These are phyloP conservation scores for Gracilaria gracilis DNA, from an alignment of 23 red algal species.

Conservation along the genomic window DNA sequence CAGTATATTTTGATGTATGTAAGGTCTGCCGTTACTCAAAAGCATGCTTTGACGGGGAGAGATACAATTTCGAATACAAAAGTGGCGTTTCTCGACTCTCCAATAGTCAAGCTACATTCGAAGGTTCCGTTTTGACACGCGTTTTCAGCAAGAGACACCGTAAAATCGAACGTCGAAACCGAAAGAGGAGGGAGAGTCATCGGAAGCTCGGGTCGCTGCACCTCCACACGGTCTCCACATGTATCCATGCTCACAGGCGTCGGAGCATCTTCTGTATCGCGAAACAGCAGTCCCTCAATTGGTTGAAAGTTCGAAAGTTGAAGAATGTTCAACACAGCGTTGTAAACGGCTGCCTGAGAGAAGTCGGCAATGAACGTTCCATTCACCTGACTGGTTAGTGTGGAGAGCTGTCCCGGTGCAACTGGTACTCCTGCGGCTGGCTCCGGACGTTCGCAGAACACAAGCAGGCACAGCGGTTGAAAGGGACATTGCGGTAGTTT, in stretches of 20 bases:
- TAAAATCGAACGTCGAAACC: constrained; percentile 2
- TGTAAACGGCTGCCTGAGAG: background rate
- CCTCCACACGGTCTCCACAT: background rate
- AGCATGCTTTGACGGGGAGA: too few relatives aligned
- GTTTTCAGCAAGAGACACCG: constrained; percentile 2
- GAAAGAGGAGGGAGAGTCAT: background rate
- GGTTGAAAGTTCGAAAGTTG: background rate
- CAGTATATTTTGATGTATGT: too few relatives aligned
- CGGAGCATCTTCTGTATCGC: background rate
- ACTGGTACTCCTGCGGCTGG: background rate
- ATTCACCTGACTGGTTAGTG: background rate
- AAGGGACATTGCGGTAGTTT: constrained; percentile 13
- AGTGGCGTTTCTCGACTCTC: background rate
- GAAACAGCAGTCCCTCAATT: background rate
- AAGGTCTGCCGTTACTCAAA: too few relatives aligned
- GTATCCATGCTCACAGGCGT: background rate
- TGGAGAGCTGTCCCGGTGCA: background rate
- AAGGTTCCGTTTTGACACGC: background rate
- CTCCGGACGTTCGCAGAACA: background rate
- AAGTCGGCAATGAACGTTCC: background rate
- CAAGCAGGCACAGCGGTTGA: background rate
- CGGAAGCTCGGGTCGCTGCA: background rate
- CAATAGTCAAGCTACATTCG: background rate
- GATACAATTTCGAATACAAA: constrained; percentile 5
- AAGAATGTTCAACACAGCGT: background rate